Evolutionary conservation across 768 basidiomycete genomes (phyloP).

Genomic region (Boletus barrowsii): DNA sequence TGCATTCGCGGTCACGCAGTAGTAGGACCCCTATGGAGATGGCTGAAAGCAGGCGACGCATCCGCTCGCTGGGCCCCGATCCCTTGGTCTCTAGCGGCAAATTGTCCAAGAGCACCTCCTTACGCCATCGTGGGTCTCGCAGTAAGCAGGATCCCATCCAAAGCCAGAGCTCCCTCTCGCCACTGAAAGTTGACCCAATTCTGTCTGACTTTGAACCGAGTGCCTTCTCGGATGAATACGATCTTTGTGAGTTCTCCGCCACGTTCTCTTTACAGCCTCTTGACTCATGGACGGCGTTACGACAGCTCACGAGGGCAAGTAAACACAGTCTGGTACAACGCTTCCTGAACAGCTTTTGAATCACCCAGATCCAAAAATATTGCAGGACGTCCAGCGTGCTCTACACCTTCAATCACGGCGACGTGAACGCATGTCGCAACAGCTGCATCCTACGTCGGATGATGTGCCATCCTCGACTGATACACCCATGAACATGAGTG

Average conservation of each 20-base stretch:
- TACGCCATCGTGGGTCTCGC: conserved; percentile 16
- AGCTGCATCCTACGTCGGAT: conserved; percentile 13
- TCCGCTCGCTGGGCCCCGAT: conserved; percentile 21
- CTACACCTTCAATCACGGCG: conserved; percentile 70
- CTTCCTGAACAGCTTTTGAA: conserved; percentile 12
- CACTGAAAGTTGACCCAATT: conserved; percentile 26
- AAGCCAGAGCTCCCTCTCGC: conserved; percentile 15
- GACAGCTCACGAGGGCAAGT: conserved; percentile 72
- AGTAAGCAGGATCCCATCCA: conserved; percentile 18
- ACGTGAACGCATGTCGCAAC: conserved; percentile 53
- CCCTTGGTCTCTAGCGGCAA: conserved; percentile 11
- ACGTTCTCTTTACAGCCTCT: conserved; percentile 5
- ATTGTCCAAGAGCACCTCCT: conserved; percentile 14
- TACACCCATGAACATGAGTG: conserved; percentile 21
- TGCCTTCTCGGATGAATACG: conserved; percentile 72
- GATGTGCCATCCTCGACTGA: conserved; percentile 27
- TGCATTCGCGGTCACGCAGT: conserved; percentile 13
- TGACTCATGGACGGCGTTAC: conserved; percentile 5
- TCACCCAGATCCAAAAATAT: conserved; percentile 65
- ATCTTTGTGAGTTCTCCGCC: conserved; percentile 55
- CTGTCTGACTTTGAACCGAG: conserved; percentile 37
- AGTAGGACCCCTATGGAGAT: conserved; percentile 7
- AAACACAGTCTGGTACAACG: conserved; percentile 1
- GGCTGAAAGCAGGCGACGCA: conserved; percentile 18
- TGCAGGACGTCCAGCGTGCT: conserved; percentile 78